A percentile compares a stretch with the other conserved stretches of the same genome.
Evolutionary conservation across 2,329 filamentous ascomycete genomes (phyloP).

Genomic region (Apiospora sp.): DNA sequence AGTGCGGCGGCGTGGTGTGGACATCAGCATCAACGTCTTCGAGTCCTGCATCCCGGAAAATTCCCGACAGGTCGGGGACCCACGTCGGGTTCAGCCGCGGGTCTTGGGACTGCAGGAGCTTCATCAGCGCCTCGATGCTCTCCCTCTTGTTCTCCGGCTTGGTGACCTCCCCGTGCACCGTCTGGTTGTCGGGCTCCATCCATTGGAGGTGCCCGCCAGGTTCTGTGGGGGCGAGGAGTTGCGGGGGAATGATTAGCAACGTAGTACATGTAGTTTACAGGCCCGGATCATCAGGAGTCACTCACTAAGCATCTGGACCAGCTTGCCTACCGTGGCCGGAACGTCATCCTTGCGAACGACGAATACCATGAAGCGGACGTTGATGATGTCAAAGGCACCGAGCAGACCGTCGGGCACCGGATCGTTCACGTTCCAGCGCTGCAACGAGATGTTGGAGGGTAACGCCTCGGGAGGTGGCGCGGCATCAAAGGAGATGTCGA

Average conservation of each 20-base stretch:
- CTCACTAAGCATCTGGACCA: constrained; percentile 29
- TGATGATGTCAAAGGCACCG: constrained; percentile 34
- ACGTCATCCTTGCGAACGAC: constrained; percentile 34
- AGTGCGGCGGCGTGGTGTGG: constrained; percentile 23
- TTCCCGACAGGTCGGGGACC: constrained; percentile 21
- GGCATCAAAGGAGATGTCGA: constrained; percentile 37
- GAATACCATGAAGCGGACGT: constrained; percentile 35
- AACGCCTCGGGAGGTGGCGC: constrained; percentile 31
- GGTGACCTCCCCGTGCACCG: constrained; percentile 19
- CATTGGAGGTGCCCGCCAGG: constrained; percentile 23
- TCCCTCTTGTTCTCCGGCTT: constrained; percentile 18
- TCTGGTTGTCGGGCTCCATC: constrained; percentile 26
- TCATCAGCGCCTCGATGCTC: constrained; percentile 24
- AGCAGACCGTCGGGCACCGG: constrained; percentile 32
- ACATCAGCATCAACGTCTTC: constrained; percentile 22
- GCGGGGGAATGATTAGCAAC: background rate
- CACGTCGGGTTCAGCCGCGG: constrained; percentile 25
- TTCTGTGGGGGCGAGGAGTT: background rate
- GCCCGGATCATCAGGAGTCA: background rate
- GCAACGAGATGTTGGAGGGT: constrained; percentile 31
- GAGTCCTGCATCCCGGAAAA: constrained; percentile 8
- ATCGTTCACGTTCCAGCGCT: constrained; percentile 18
- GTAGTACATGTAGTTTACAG: background rate
- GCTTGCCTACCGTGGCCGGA: background rate
- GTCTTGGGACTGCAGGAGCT: constrained; percentile 21